Conservation (phyloP, 306 rosid genomes). For the Mucuna pruriens region DNA sequence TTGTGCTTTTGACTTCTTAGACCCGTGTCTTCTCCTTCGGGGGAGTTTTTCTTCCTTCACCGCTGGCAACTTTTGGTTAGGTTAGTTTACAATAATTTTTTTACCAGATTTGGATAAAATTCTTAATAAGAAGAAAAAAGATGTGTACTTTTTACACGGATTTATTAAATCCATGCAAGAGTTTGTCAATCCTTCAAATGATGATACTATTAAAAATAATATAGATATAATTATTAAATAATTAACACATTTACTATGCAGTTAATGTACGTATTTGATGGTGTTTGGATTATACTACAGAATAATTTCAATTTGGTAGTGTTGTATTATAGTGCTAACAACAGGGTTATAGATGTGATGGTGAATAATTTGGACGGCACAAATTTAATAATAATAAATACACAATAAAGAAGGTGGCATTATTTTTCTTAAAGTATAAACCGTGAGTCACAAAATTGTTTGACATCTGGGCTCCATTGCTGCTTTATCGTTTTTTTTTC, state of each 20-base stretch:
- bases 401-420: background rate
- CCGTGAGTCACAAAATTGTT: background rate
- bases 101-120: background rate
- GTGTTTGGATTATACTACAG: too few species aligned
- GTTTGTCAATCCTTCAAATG: background rate
- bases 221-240: too few species aligned
- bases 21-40: background rate
- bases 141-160: background rate
- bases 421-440: background rate
- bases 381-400: background rate
- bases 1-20: constrained; percentile 10
- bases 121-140: background rate
- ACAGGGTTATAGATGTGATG: background rate
- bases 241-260: too few species aligned
- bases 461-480: constrained; percentile 1
- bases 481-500: background rate
- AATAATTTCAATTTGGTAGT: too few species aligned
- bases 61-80: background rate
- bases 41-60: background rate
- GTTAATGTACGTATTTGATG: too few species aligned
- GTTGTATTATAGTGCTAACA: background rate
- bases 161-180: background rate
- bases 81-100: background rate
- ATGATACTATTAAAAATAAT: too few species aligned
- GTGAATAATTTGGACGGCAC: constrained; percentile 15